Percentiles rank a stretch among this genome's conserved stretches.
phyloP scores from a whole-genome alignment of 371 early-diverging fungal species.

The Basidiobolus meristosporus region DNA sequence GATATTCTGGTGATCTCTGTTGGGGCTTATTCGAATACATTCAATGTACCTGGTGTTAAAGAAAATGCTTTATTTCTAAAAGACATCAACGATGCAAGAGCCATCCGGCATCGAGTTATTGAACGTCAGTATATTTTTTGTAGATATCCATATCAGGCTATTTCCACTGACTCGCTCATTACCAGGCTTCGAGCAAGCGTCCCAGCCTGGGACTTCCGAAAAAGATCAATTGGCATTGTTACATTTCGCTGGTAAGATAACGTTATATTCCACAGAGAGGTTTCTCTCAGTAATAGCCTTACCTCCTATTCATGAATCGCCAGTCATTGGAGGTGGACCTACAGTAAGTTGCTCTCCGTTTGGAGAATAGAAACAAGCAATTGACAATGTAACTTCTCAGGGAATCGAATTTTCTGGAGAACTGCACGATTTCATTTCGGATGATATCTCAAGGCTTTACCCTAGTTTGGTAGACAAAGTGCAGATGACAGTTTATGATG shows the following conservation, averaged over 20 bases:
- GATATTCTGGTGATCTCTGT: conserved; percentile 63
- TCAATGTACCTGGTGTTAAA: conserved; percentile 58
- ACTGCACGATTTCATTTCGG: conserved; percentile 53
- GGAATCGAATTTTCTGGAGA: conserved; percentile 58
- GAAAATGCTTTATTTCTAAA: conserved; percentile 54
- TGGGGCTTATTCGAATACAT: conserved; percentile 69
- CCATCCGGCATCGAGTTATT: conserved; percentile 43
- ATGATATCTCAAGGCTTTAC: conserved; percentile 45
- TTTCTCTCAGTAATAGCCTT: background rate
- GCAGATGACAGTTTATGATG: conserved; percentile 47
- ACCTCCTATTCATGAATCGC: conserved; percentile 5
- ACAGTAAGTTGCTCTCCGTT: conserved; percentile 12
- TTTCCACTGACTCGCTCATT: conserved; percentile 6
- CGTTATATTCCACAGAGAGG: background rate
- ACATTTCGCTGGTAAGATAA: conserved; percentile 38
- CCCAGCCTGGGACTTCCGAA: conserved; percentile 33
- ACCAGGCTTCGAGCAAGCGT: conserved; percentile 56
- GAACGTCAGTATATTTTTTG: conserved; percentile 25
- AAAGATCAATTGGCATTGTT: conserved; percentile 48
- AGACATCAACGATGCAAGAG: conserved; percentile 50
- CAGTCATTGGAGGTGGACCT: conserved; percentile 62
- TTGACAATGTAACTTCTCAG: conserved; percentile 3
- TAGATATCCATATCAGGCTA: background rate
- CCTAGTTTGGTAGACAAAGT: conserved; percentile 35
- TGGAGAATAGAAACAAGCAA: too few relatives aligned